Base-by-base conservation (phyloP, 169 alveolate genomes). In the Plasmodium coatneyi region DNA sequence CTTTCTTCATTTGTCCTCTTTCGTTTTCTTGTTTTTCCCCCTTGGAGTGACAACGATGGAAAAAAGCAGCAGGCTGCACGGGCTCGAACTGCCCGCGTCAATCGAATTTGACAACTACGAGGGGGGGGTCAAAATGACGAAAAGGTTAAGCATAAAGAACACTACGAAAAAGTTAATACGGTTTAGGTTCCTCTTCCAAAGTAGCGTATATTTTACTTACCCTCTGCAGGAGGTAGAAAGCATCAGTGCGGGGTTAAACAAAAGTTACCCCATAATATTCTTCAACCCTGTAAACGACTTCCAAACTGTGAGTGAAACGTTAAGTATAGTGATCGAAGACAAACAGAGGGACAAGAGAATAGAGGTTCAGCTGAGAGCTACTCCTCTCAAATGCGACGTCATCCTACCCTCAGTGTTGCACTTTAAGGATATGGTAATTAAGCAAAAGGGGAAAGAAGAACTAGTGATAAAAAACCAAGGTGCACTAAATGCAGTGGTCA, bases 181-280 rank as follows among this genome's bases (percentile, higher is more conserved):
- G 30, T 87, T 87, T 87, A 43, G 93, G 46, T 87, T 87, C 81
- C 52, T 87, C 36, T 87, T 79, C 81, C 90, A 87, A 78, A 87
- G 82, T 19, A 87, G 93, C 36, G 19, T 36, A 19, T 87, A 87
- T 87, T 87, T 87, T 87, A 87, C 89, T 22, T 87, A 78, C 60
- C 93, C 93, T 60, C n/a, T 87, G 22, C 93, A 87, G 81, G 93
- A 87, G 52, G n/a, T 87, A 79, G 93, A 87, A 87, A 87, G 72
- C 28, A 79, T 87, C 49, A 87, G 93, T 79, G 90, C 93, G 9
- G 93, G 93, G 66, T 66, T 87, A 87, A 87, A 54, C 36, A 87
- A 87, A 60, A 78, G 89, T 32, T 87, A 87, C 49, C 43, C 32
- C 16, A 87, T 87, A 71, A 87, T 83, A 60, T 87, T 87, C 81